Conservation (phyloP, 352 stramenopile genomes). For the Phytophthora constricta region DNA sequence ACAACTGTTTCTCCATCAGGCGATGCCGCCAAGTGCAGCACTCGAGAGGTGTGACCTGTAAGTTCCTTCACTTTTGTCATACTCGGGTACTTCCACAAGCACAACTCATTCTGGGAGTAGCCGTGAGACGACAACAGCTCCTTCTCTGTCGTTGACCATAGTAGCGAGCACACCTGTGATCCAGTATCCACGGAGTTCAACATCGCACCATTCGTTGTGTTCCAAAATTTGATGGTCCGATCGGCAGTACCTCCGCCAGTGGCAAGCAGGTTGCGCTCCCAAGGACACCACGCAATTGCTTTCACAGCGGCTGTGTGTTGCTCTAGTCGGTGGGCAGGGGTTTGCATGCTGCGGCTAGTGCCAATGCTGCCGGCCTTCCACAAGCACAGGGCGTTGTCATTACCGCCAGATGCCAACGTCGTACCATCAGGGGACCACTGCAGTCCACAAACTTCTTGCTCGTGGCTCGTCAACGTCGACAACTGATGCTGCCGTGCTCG, state of each 20-base stretch:
- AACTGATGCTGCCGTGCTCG: slow-evolving; percentile 85
- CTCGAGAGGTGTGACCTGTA: slow-evolving; percentile 96
- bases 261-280: slow-evolving; percentile 97
- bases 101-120: slow-evolving; percentile 98
- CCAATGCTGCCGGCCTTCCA: slow-evolving; percentile 94
- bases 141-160: slow-evolving; percentile 94
- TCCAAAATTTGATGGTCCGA: slow-evolving; percentile 99
- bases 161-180: slow-evolving; percentile 97
- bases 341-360: slow-evolving; percentile 55
- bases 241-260: slow-evolving; percentile 98
- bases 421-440: slow-evolving; percentile 97
- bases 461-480: slow-evolving; percentile 92
- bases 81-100: slow-evolving; percentile 98
- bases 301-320: slow-evolving; percentile 98
- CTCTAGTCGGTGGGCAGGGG: slow-evolving; percentile 87
- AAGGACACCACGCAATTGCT: slow-evolving; percentile 98
- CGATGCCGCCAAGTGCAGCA: slow-evolving; percentile 97
- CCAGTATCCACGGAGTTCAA: slow-evolving; percentile 98
- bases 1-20: slow-evolving; percentile 97
- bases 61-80: slow-evolving; percentile 99
- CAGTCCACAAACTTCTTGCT: slow-evolving; percentile 98
- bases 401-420: slow-evolving; percentile 96
- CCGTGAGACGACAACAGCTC: slow-evolving; percentile 98
- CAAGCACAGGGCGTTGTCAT: slow-evolving; percentile 98
- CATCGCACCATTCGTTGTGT: slow-evolving; percentile 94